Conservation (phyloP, 2,329 filamentous ascomycete species). For the Fusarium sacchari region DNA sequence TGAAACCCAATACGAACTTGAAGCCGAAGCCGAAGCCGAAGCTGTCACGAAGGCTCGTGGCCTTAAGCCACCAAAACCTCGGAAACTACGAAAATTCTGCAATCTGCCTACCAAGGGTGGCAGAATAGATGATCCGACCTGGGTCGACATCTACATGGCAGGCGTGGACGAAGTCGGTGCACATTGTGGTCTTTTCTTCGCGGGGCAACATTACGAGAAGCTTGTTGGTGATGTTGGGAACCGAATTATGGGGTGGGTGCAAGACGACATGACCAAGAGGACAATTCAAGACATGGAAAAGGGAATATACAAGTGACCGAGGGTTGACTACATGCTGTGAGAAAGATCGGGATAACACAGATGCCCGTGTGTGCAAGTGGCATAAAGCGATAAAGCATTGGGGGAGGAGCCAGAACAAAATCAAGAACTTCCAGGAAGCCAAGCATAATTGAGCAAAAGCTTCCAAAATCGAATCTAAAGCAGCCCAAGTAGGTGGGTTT, state of each 20-base stretch:
- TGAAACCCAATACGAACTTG: not conserved
- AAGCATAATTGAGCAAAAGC: not conserved
- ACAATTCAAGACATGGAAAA: slow-evolving; percentile 46
- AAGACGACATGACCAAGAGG: slow-evolving; percentile 65
- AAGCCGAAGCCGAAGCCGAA: slow-evolving; percentile 14
- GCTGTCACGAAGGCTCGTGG: slow-evolving; percentile 15
- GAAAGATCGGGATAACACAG: not conserved
- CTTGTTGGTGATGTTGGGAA: slow-evolving; percentile 80
- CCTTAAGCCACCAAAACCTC: slow-evolving; percentile 45
- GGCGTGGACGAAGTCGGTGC: slow-evolving; percentile 86
- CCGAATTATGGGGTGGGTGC: slow-evolving; percentile 75
- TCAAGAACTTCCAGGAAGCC: not conserved
- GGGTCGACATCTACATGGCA: slow-evolving; percentile 84
- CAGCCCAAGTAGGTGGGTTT: not conserved
- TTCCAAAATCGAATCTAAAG: not conserved
- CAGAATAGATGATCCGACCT: slow-evolving; percentile 73
- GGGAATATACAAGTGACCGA: not conserved
- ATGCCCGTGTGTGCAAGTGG: slow-evolving; percentile 7
- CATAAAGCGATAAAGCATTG: not conserved
- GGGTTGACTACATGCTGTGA: not conserved
- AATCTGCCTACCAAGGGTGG: slow-evolving; percentile 68
- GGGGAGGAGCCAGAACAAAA: not conserved
- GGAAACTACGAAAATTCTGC: slow-evolving; percentile 81
- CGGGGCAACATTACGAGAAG: slow-evolving; percentile 76
- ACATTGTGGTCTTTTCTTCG: slow-evolving; percentile 83